Conservation (phyloP, 2,329 filamentous ascomycete genomes). For the Penicillium expansum region DNA sequence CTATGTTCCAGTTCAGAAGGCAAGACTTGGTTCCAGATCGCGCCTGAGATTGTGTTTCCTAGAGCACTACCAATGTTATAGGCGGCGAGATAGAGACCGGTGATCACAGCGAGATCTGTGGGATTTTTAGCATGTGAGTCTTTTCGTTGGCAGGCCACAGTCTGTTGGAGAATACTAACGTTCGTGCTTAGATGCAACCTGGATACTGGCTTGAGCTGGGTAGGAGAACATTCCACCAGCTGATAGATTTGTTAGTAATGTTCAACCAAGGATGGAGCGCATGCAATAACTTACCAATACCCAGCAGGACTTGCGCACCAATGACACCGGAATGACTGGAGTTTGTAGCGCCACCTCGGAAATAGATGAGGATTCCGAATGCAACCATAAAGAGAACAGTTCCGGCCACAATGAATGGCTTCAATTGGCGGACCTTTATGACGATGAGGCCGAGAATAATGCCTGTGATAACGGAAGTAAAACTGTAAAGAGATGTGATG, state of each 20-base stretch:
- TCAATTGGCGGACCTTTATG: conserved; percentile 58
- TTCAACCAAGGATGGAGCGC: background rate
- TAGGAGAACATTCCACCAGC: conserved; percentile 61
- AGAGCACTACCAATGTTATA: conserved; percentile 63
- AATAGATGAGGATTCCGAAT: conserved; percentile 63
- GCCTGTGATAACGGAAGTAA: conserved; percentile 58
- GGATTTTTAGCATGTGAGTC: background rate
- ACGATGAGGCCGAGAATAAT: conserved; percentile 57
- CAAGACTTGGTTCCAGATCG: conserved; percentile 61
- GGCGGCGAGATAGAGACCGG: conserved; percentile 60
- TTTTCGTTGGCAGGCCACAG: background rate
- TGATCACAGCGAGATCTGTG: conserved; percentile 61
- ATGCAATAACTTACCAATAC: conserved; percentile 47
- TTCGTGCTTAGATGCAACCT: conserved; percentile 52
- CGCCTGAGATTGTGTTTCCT: conserved; percentile 60
- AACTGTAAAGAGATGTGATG: conserved; percentile 59
- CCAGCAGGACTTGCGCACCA: conserved; percentile 61
- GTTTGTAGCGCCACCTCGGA: conserved; percentile 52
- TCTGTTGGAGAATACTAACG: conserved; percentile 26
- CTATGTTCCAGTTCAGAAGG: conserved; percentile 45
- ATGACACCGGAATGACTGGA: conserved; percentile 57
- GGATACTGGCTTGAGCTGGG: conserved; percentile 51
- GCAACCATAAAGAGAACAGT: conserved; percentile 62
- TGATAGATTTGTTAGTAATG: conserved; percentile 6
- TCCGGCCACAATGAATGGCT: conserved; percentile 61